phyloP scores from a whole-genome alignment of 345 rosid species.

The Isatis tinctoria region DNA sequence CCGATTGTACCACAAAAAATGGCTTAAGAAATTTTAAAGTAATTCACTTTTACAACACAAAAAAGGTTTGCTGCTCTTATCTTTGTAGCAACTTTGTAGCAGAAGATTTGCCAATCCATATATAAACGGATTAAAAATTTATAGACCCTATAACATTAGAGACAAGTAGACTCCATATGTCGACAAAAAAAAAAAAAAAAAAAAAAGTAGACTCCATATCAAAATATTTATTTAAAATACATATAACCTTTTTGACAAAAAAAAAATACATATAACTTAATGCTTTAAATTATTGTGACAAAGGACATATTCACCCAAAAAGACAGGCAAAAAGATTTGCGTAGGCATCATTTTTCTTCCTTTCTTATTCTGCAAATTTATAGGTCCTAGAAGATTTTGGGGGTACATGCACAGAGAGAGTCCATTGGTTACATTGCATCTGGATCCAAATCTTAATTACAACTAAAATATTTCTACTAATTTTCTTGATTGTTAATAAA shows the following conservation, averaged over 20 bases:
- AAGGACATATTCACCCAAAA: constrained; percentile 21
- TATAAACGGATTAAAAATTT: constrained; percentile 4
- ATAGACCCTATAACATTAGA: constrained; percentile 29
- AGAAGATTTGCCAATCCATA: constrained; percentile 11
- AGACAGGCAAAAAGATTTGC: constrained; percentile 26
- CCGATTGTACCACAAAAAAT: background rate
- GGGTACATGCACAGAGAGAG: background rate
- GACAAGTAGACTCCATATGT: constrained; percentile 15
- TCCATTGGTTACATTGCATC: constrained; percentile 22
- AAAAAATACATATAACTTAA: constrained; percentile 5
- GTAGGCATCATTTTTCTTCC: constrained; percentile 34
- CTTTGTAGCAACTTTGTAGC: constrained; percentile 33
- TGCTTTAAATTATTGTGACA: constrained; percentile 24
- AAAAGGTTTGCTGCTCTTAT: constrained; percentile 32
- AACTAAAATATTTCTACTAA: background rate
- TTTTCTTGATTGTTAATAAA: background rate
- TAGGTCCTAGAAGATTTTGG: constrained; percentile 17
- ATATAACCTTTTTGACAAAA: too few species aligned
- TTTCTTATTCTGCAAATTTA: constrained; percentile 10
- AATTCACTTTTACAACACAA: constrained; percentile 17
- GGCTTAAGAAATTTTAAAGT: background rate
- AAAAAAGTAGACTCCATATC: background rate
- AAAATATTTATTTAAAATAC: background rate
- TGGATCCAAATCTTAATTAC: constrained; percentile 13
- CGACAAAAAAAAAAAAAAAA: too few species aligned